phyloP scores from a whole-genome alignment of 2,329 filamentous ascomycete species.

The Pseudogymnoascus destructans region DNA sequence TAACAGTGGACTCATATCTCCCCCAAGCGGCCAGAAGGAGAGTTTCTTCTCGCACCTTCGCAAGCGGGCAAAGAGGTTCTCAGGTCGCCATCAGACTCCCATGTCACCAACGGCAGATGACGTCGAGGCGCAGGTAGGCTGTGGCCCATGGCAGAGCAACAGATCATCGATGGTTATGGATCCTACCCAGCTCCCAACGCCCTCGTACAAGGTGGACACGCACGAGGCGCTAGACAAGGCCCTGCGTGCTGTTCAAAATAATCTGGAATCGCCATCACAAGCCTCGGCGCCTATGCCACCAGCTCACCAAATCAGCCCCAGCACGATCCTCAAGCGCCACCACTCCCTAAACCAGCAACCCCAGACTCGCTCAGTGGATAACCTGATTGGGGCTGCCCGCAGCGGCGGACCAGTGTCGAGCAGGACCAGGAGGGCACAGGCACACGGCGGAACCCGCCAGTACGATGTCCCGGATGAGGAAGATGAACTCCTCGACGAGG shows the following conservation, averaged over 20 bases:
- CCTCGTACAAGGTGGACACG: slow-evolving; percentile 39
- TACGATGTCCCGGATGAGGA: slow-evolving; percentile 96
- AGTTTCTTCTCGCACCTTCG: slow-evolving; percentile 96
- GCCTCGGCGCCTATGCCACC: slow-evolving; percentile 35
- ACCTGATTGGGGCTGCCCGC: slow-evolving; percentile 43
- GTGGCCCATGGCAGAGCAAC: slow-evolving; percentile 77
- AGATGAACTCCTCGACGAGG: slow-evolving; percentile 89
- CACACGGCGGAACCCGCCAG: slow-evolving; percentile 60
- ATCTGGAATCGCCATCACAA: slow-evolving; percentile 30
- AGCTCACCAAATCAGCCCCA: slow-evolving; percentile 37
- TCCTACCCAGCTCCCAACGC: slow-evolving; percentile 31
- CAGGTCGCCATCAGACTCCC: slow-evolving; percentile 75
- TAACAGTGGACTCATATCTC: slow-evolving; percentile 60
- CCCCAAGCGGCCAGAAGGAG: slow-evolving; percentile 71
- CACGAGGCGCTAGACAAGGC: slow-evolving; percentile 50
- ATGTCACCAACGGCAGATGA: slow-evolving; percentile 72
- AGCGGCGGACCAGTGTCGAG: slow-evolving; percentile 54
- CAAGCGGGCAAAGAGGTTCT: slow-evolving; percentile 84
- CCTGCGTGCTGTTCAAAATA: slow-evolving; percentile 40
- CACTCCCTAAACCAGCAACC: slow-evolving; percentile 46
- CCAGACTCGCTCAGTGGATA: slow-evolving; percentile 46
- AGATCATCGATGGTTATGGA: slow-evolving; percentile 74
- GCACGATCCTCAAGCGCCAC: slow-evolving; percentile 46
- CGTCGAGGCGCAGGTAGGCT: slow-evolving; percentile 83
- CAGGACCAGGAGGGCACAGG: slow-evolving; percentile 66